Evolutionary conservation across 306 rosid species (phyloP).

Genomic region (Pyrus pyrifolia): DNA sequence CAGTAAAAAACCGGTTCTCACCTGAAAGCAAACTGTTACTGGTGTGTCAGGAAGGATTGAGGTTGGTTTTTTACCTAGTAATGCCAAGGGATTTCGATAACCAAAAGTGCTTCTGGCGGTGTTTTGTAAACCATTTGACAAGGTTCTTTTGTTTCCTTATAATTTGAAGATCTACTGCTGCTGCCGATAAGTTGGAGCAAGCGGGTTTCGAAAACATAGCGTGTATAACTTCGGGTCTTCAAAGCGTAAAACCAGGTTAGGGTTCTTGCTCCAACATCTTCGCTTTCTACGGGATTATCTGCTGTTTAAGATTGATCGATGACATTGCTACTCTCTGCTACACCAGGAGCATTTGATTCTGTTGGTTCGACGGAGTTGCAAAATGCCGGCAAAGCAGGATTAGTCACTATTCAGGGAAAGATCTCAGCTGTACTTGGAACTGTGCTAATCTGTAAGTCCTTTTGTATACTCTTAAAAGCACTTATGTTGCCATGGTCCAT

Average conservation of each 20-base stretch:
- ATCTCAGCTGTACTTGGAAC: slow-evolving; percentile 90
- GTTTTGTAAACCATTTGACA: slow-evolving; percentile 1
- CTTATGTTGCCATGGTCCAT: background rate
- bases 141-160: slow-evolving; percentile 18
- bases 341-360: slow-evolving; percentile 69
- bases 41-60: slow-evolving; percentile 94
- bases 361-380: slow-evolving; percentile 74
- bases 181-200: slow-evolving; percentile 62
- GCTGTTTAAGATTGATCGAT: background rate
- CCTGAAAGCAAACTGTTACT: slow-evolving; percentile 64
- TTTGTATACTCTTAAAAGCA: background rate
- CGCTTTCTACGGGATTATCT: background rate
- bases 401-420: slow-evolving; percentile 79
- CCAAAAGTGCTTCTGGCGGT: background rate
- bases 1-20: slow-evolving; percentile 57
- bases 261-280: background rate
- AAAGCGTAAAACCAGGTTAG: slow-evolving; percentile 70
- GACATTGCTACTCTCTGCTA: background rate
- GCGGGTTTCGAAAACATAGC: slow-evolving; percentile 76
- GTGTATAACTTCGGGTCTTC: slow-evolving; percentile 84
- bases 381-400: slow-evolving; percentile 92
- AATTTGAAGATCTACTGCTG: slow-evolving; percentile 72
- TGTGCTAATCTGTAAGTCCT: slow-evolving; percentile 71
- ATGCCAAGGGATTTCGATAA: too few relatives aligned
- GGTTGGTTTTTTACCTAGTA: slow-evolving; percentile 39